Evolutionary conservation across 2,329 filamentous ascomycete genomes (phyloP), one percentile per base, ranked within the genome.

Genomic region (Pseudogymnoascus verrucosus): DNA sequence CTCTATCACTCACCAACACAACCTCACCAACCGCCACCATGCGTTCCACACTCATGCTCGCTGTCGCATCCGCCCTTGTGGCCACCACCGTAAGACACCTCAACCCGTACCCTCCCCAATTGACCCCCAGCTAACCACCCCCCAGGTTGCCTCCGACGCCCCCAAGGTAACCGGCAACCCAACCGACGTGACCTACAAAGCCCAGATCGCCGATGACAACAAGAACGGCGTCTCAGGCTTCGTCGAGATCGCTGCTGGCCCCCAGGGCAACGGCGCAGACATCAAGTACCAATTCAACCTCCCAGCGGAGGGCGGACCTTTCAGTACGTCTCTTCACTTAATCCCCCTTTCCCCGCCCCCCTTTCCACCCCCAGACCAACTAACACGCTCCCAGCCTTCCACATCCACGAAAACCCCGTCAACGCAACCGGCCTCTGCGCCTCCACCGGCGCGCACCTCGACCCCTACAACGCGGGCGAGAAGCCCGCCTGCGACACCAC

Each of bases 341-440:
- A n/a, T n/a, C 47, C n/a, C 14, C 8, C n/a, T 4, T 4, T 3
- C 8, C 28, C 28, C 8, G 8, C 8, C 28, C 7, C 28, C 7
- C 7, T 28, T 34, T 12, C 26, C n/a, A 11, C 7, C 7, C 8
- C 7, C 47, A 23, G 8, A 34, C 26, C 47, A 31, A 54, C 47
- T 54, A 54, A 54, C 47, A 54, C 26, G 4, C 3, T n/a, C 23
- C n/a, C 26, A 89, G 88, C 79, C 65, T 93, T 91, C 77, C 89
- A 93, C 73, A 78, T 93, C 68, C 90, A 93, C 75, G 82, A 81
- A 61, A 70, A 78, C 16, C 84, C 85, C 7, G 86, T 91, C 10
- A 83, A 86, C 4, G 74, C 73, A 23, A 76, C 85, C 67, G 89
- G 89, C 67, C 90, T 91, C 80, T 93, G 90, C 79, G 88, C 83